These are phyloP conservation scores for Calonectria multiphialidica DNA, from an alignment of 2,329 filamentous ascomycete genomes.

Conservation along the genomic window DNA sequence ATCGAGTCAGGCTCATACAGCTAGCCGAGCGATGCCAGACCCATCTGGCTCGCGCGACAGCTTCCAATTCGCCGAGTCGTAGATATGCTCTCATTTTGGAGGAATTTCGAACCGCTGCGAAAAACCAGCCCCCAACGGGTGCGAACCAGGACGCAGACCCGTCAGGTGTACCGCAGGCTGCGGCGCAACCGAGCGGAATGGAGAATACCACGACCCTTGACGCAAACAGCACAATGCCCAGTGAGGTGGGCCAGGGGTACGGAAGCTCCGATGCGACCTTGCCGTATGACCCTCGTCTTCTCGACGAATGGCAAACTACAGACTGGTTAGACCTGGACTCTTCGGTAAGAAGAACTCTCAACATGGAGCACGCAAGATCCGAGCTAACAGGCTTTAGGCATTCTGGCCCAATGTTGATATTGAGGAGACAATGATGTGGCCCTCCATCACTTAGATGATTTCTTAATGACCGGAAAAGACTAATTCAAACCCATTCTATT, in stretches of 20 bases:
- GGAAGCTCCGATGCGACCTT: background rate
- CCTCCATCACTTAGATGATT: slow-evolving; percentile 22
- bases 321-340: slow-evolving; percentile 36
- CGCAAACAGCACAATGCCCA: background rate
- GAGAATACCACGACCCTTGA: background rate
- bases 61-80: slow-evolving; percentile 35
- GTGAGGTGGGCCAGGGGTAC: background rate
- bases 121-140: background rate
- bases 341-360: slow-evolving; percentile 19
- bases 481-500: background rate
- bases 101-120: slow-evolving; percentile 25
- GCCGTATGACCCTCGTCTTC: slow-evolving; percentile 15
- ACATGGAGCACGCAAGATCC: background rate
- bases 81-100: slow-evolving; percentile 35
- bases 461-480: background rate
- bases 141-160: background rate
- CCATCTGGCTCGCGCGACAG: slow-evolving; percentile 31
- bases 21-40: slow-evolving; percentile 41
- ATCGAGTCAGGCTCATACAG: slow-evolving; percentile 34
- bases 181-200: background rate
- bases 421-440: slow-evolving; percentile 23
- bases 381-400: slow-evolving; percentile 4
- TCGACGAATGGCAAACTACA: slow-evolving; percentile 32
- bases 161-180: background rate
- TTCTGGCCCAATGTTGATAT: slow-evolving; percentile 27